These are phyloP conservation scores for Lactifluus subvellereus DNA, from an alignment of 768 basidiomycete species.

Conservation along the genomic window DNA sequence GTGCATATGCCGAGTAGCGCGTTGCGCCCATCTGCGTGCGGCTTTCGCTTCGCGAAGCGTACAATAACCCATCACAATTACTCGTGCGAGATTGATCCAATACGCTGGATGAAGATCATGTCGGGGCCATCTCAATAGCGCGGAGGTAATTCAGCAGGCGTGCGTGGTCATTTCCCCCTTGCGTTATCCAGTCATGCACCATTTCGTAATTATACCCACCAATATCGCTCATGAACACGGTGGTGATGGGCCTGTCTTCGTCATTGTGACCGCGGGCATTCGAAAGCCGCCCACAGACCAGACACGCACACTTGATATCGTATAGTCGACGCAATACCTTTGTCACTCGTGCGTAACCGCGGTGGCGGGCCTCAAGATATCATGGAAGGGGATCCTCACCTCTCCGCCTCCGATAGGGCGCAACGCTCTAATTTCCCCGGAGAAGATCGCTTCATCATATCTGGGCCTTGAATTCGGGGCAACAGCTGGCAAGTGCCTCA, in stretches of 20 bases:
- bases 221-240: not conserved
- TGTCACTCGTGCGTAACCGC: slow-evolving; percentile 24
- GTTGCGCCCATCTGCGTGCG: slow-evolving; percentile 9
- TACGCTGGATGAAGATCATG: slow-evolving; percentile 1
- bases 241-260: not conserved
- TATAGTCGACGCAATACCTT: slow-evolving; percentile 27
- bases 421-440: slow-evolving; percentile 28
- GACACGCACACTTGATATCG: slow-evolving; percentile 26
- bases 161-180: not conserved
- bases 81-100: slow-evolving; percentile 4
- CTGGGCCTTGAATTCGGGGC: no score
- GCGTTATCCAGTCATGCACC: slow-evolving; percentile 1
- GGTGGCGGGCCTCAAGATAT: no score
- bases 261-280: slow-evolving; percentile 2
- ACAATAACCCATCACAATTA: not conserved
- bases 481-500: no score
- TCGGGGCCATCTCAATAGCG: not conserved
- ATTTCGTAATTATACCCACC: slow-evolving; percentile 5
- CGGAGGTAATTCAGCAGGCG: not conserved
- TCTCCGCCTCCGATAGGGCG: slow-evolving; percentile 32
- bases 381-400: slow-evolving; percentile 28
- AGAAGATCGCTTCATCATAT: not conserved
- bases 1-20: slow-evolving; percentile 8
- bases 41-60: not conserved
- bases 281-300: slow-evolving; percentile 27